A percentile compares a stretch with the other conserved stretches of the same genome.
Evolutionary conservation across 495 filamentous ascomycete species (phyloP).

Genomic region (Glonium stellatum): DNA sequence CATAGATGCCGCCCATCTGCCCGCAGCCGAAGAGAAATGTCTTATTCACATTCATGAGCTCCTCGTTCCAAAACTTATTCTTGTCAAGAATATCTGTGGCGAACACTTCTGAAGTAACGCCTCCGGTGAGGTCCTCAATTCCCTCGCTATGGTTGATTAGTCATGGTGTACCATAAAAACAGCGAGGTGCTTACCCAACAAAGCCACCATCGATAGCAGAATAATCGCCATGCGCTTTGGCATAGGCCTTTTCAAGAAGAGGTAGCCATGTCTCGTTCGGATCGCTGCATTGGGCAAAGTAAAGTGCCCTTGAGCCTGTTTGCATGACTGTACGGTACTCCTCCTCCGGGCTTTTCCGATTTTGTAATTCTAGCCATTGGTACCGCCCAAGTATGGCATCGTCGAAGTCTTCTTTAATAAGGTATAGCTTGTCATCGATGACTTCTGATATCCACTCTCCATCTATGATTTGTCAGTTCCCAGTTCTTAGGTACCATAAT

Average conservation of each 20-base stretch:
- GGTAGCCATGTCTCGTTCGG: conserved; percentile 93
- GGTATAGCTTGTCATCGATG: conserved; percentile 79
- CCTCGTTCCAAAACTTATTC: conserved; percentile 80
- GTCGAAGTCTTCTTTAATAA: conserved; percentile 77
- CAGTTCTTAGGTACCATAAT: background rate
- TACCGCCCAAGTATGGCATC: conserved; percentile 58
- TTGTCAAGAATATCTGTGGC: conserved; percentile 81
- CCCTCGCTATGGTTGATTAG: conserved; percentile 53
- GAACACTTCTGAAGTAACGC: conserved; percentile 75
- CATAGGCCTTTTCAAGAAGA: conserved; percentile 90
- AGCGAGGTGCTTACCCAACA: conserved; percentile 47
- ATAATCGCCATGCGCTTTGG: conserved; percentile 89
- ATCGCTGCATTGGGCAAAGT: conserved; percentile 80
- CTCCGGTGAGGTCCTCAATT: conserved; percentile 88
- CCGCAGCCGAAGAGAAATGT: conserved; percentile 84
- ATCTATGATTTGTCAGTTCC: conserved; percentile 44
- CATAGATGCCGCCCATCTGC: conserved; percentile 45
- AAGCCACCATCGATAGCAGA: conserved; percentile 77
- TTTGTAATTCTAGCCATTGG: conserved; percentile 61
- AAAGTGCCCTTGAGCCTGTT: conserved; percentile 68
- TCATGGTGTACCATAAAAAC: background rate
- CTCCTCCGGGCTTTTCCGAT: conserved; percentile 65
- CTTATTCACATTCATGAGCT: conserved; percentile 76
- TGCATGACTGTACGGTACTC: conserved; percentile 71
- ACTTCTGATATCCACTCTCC: conserved; percentile 89